Evolutionary conservation across 768 basidiomycete genomes (phyloP).

Genomic region (Mycena metata): DNA sequence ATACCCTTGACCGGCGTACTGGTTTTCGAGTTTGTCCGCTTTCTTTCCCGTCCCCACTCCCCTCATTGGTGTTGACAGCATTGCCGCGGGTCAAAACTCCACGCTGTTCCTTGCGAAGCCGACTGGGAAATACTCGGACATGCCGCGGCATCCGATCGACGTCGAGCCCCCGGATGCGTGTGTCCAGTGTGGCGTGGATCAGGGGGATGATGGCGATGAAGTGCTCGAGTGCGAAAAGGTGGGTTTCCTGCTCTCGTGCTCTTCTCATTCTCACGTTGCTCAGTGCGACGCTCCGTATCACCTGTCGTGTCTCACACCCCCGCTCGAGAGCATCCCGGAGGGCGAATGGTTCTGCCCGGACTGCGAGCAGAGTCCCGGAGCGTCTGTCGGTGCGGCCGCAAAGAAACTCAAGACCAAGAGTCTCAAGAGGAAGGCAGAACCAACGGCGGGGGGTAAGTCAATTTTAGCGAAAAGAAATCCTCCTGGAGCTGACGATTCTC

Average conservation of each 20-base stretch:
- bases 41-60: slow-evolving; percentile 10
- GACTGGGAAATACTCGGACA: slow-evolving; percentile 78
- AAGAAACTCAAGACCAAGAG: slow-evolving; percentile 44
- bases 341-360: slow-evolving; percentile 95
- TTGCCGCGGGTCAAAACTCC: slow-evolving; percentile 90
- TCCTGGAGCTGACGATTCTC: background rate
- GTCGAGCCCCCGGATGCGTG: slow-evolving; percentile 78
- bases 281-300: slow-evolving; percentile 95
- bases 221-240: slow-evolving; percentile 94
- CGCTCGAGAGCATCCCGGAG: slow-evolving; percentile 81
- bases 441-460: slow-evolving; percentile 23
- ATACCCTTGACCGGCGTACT: slow-evolving; percentile 81
- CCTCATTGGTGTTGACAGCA: slow-evolving; percentile 54
- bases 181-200: slow-evolving; percentile 76
- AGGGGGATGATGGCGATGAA: slow-evolving; percentile 76
- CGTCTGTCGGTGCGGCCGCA: slow-evolving; percentile 59
- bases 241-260: slow-evolving; percentile 15
- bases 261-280: slow-evolving; percentile 1
- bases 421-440: slow-evolving; percentile 36
- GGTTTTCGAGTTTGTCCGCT: slow-evolving; percentile 76
- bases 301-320: slow-evolving; percentile 83
- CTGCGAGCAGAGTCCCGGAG: slow-evolving; percentile 73
- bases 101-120: slow-evolving; percentile 87
- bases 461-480: background rate
- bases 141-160: slow-evolving; percentile 85